Evolutionary conservation across 805 yeast genomes (phyloP).

Genomic region (Cephaloascus albidus): DNA sequence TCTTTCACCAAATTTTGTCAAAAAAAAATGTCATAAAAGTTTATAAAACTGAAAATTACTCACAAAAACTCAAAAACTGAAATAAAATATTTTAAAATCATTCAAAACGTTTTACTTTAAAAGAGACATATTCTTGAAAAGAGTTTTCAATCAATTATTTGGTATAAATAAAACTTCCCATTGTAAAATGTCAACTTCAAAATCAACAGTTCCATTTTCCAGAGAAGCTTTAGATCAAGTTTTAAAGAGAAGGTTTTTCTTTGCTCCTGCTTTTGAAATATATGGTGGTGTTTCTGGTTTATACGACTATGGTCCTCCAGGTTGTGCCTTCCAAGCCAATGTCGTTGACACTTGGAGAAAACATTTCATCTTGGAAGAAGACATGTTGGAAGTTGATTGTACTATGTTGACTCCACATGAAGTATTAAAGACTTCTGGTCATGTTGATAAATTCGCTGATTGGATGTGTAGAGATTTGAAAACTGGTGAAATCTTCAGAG

Average conservation of each 20-base stretch:
- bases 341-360: slow-evolving; percentile 94
- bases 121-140: no score
- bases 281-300: slow-evolving; percentile 98
- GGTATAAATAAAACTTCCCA: slow-evolving; percentile 1
- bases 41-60: no score
- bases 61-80: no score
- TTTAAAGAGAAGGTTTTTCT: slow-evolving; percentile 91
- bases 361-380: slow-evolving; percentile 95
- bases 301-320: slow-evolving; percentile 99
- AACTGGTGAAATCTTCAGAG: slow-evolving; percentile 97
- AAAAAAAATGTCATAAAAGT: no score
- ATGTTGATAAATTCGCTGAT: slow-evolving; percentile 97
- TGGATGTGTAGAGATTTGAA: slow-evolving; percentile 97
- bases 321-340: slow-evolving; percentile 97
- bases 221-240: slow-evolving; percentile 89
- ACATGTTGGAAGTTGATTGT: slow-evolving; percentile 97
- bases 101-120: no score
- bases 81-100: no score
- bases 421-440: slow-evolving; percentile 97
- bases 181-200: slow-evolving; percentile 21
- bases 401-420: slow-evolving; percentile 98
- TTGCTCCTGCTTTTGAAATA: slow-evolving; percentile 94
- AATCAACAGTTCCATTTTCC: slow-evolving; percentile 38
- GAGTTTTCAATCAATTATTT: not conserved
- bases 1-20: no score